These are phyloP conservation scores for Emiliania huxleyi DNA, from an alignment of 78 protist genomes.

Conservation along the genomic window DNA sequence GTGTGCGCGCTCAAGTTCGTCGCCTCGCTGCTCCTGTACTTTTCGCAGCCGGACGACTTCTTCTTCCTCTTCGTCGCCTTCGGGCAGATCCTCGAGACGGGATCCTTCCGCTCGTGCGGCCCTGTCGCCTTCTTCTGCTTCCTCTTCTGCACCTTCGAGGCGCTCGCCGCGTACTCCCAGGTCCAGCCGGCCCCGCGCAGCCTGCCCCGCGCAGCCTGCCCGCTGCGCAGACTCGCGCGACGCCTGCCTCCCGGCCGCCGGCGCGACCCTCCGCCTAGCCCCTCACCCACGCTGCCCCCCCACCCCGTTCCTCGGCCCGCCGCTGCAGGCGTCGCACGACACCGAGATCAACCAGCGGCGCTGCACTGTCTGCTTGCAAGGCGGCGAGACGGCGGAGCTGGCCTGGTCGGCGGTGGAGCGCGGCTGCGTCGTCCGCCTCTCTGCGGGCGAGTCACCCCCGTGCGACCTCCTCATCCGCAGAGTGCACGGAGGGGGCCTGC, in stretches of 20 bases:
- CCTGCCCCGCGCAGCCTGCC: not conserved
- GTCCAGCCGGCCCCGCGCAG: not conserved
- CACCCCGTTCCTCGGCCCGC: not conserved
- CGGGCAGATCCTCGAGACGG: not conserved
- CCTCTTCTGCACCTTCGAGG: not conserved
- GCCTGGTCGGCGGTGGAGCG: not conserved
- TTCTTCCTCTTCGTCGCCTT: not conserved
- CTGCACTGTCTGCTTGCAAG: not conserved
- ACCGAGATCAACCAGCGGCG: not conserved
- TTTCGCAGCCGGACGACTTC: not conserved
- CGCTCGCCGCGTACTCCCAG: not conserved
- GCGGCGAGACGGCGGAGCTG: not conserved
- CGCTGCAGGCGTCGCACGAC: not conserved
- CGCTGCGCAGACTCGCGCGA: no score
- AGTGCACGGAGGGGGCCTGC: not conserved
- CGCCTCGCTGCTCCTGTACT: not conserved
- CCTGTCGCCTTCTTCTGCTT: not conserved
- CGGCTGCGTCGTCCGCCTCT: not conserved
- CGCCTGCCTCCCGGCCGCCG: no score
- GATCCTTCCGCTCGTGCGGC: not conserved
- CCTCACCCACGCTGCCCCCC: not conserved
- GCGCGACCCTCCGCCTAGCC: no score
- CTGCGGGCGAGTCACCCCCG: not conserved
- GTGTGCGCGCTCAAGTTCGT: not conserved
- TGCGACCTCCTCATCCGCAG: not conserved